phyloP scores from a whole-genome alignment of 2,329 filamentous ascomycete species.

The Juglanconis sp. region DNA sequence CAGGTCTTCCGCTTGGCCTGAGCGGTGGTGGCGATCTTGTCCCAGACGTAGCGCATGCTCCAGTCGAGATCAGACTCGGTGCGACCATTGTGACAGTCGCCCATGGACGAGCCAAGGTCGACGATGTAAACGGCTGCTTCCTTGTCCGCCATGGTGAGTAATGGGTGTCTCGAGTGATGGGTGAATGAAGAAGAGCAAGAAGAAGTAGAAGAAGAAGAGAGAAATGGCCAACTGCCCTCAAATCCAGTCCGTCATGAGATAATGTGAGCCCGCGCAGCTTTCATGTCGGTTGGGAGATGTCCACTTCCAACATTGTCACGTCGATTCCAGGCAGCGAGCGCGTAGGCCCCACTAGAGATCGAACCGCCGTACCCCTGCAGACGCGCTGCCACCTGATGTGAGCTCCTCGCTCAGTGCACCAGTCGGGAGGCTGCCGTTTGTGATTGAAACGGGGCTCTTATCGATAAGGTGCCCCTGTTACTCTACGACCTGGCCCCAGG shows the following conservation, averaged over 20 bases:
- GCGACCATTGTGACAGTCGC: conserved; percentile 65
- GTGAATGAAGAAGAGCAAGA: background rate
- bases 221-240: background rate
- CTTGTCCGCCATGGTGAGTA: conserved; percentile 75
- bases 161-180: background rate
- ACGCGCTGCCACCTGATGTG: conserved; percentile 15
- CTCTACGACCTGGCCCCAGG: background rate
- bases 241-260: background rate
- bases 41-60: conserved; percentile 90
- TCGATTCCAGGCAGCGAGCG: conserved; percentile 15
- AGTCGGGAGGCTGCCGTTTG: background rate
- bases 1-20: conserved; percentile 67
- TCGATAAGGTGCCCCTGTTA: conserved; percentile 4
- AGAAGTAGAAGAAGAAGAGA: background rate
- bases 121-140: conserved; percentile 91
- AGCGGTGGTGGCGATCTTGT: conserved; percentile 78
- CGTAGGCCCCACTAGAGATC: conserved; percentile 7
- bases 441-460: conserved; percentile 3
- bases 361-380: background rate
- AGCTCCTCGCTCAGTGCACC: background rate
- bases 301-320: conserved; percentile 2
- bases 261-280: background rate
- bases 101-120: conserved; percentile 86
- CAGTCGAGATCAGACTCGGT: conserved; percentile 80
- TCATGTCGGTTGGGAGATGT: background rate